These are phyloP conservation scores for Phytopythium boreale DNA, from an alignment of 352 stramenopile species.

Conservation along the genomic window DNA sequence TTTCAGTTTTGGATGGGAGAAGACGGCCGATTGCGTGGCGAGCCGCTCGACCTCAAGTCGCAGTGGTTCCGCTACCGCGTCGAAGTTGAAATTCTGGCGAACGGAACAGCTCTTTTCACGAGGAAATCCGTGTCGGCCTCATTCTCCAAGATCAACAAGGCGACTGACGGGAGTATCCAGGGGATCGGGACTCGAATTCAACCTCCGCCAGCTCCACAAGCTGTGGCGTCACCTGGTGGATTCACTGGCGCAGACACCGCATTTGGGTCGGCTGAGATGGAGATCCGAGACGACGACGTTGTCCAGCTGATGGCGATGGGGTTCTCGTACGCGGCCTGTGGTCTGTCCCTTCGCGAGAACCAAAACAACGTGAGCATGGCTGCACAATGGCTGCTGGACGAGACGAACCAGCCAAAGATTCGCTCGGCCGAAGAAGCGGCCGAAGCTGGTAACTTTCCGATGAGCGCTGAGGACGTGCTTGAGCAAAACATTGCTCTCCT, in stretches of 20 bases:
- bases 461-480: constrained; percentile 59
- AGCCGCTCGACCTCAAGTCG: constrained; percentile 85
- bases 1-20: constrained; percentile 98
- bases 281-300: constrained; percentile 77
- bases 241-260: not conserved
- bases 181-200: constrained; percentile 18
- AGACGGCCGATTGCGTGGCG: constrained; percentile 93
- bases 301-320: constrained; percentile 88
- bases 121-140: constrained; percentile 66
- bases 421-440: constrained; percentile 48
- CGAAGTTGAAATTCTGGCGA: constrained; percentile 56
- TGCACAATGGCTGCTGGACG: constrained; percentile 81
- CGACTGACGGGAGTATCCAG: constrained; percentile 18
- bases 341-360: constrained; percentile 65
- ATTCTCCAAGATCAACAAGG: constrained; percentile 51
- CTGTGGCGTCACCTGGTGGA: not conserved
- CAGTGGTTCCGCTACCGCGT: constrained; percentile 89
- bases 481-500: constrained; percentile 71
- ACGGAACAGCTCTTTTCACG: constrained; percentile 43
- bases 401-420: constrained; percentile 76
- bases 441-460: constrained; percentile 40
- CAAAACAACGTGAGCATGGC: constrained; percentile 65
- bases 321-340: constrained; percentile 83
- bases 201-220: constrained; percentile 43
- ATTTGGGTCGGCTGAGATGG: constrained; percentile 14